Evolutionary conservation across 1,284 basidiomycete species (phyloP), one percentile per base, ranked within the genome.

Genomic region (Mycosarcoma mackinlayi): DNA sequence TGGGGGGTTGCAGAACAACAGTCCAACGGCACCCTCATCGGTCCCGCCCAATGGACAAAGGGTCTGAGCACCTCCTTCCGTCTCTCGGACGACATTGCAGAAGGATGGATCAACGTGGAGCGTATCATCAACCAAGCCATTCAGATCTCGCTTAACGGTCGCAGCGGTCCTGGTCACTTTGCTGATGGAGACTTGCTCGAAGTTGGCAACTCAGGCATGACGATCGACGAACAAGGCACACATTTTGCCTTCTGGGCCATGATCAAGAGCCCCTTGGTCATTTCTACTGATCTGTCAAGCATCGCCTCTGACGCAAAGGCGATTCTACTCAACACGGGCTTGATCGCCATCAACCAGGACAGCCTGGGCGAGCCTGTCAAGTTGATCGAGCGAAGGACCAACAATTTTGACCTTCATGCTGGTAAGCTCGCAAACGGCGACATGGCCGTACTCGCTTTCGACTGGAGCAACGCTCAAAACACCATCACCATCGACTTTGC

Each of bases 1-100:
- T 86, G 85, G 79, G 86, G 83, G 62, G 45, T 62, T 7, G 28
- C 64, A 4, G 45, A 59, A 18, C 18, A 50, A 13, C 47, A 54
- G 42, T 31, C 44, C 3, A 45, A 53, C 16, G 63, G 49, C 23
- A 27, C 47, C n/a, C 53, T 61, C 37, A 47, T 63, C 25, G 66
- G 59, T 2, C 63, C 72, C 2, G 60, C 54, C 27, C 57, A 76
- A 16, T 79, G 73, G 64, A 85, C 84, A 2, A 11, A 50, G 7
- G 59, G 52, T 16, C 84, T 86, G 19, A 85, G 85, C 10, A 86
- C 86, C 63, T 84, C 83, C 47, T 87, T 84, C 85, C 80, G 86
- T 8, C 85, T 87, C 13, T 48, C 31, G 31, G 62, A 57, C 31
- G 64, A 47, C 44, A 47, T 68, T n/a, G 58, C 50, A 3, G 3